phyloP scores from a whole-genome alignment of 768 basidiomycete species.

The Rhizopogon vesiculosus region DNA sequence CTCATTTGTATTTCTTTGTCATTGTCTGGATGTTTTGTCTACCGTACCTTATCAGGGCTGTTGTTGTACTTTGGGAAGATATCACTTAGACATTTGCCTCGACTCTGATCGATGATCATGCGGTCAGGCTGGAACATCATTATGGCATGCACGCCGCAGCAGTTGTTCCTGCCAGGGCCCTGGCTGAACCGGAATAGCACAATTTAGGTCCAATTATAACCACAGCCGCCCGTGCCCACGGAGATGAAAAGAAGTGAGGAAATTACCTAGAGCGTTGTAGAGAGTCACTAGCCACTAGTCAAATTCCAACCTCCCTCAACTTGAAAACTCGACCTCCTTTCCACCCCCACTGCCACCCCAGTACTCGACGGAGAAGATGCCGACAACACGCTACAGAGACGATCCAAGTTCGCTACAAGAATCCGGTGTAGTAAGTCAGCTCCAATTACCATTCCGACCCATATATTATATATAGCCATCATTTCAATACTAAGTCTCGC shows the following conservation, averaged over 20 bases:
- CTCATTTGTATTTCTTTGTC: neutral
- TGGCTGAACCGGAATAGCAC: too few relatives aligned
- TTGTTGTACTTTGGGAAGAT: neutral
- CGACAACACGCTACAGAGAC: slow-evolving; percentile 18
- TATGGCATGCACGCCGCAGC: neutral
- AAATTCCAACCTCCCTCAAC: too few relatives aligned
- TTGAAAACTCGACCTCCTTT: too few relatives aligned
- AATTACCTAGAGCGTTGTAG: too few relatives aligned
- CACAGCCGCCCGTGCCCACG: too few relatives aligned
- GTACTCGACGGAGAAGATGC: slow-evolving; percentile 23
- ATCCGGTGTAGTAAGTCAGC: slow-evolving; percentile 5
- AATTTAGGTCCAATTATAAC: too few relatives aligned
- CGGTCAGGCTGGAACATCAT: too few relatives aligned
- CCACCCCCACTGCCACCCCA: too few relatives aligned
- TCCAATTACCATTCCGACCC: slow-evolving; percentile 1
- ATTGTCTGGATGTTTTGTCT: neutral
- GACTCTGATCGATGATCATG: too few relatives aligned
- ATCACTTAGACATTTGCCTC: neutral
- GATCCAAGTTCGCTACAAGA: slow-evolving; percentile 17
- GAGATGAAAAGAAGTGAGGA: too few relatives aligned
- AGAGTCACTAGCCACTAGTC: too few relatives aligned
- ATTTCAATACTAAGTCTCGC: neutral
- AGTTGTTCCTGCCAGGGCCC: too few relatives aligned
- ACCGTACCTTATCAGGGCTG: neutral
- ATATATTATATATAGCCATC: slow-evolving; percentile 1